Evolutionary conservation across 139 green algal species (phyloP).

Genomic region (Picochlorum sp.): DNA sequence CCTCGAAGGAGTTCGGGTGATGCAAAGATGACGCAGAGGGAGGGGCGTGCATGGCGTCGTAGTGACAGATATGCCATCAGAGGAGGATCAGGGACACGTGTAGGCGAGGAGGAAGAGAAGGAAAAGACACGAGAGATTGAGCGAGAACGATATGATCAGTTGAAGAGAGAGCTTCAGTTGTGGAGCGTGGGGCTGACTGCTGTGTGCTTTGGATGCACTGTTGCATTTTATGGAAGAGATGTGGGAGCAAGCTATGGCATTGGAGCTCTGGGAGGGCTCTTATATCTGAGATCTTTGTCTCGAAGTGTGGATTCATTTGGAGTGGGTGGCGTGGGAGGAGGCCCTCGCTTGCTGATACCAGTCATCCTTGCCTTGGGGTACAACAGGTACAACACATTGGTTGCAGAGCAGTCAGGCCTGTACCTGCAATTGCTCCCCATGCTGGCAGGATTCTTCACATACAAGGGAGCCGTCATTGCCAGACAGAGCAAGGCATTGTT

Average conservation of each 20-base stretch:
- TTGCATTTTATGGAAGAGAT: slow-evolving; percentile 54
- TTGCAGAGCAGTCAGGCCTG: slow-evolving; percentile 52
- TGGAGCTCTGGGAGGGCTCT: slow-evolving; percentile 63
- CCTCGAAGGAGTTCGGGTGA: background rate
- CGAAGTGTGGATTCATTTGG: slow-evolving; percentile 65
- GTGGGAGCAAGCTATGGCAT: slow-evolving; percentile 65
- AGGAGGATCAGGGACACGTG: slow-evolving; percentile 11
- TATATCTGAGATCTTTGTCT: slow-evolving; percentile 79
- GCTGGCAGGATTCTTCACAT: slow-evolving; percentile 93
- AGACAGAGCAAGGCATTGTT: slow-evolving; percentile 31
- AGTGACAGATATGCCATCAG: slow-evolving; percentile 20
- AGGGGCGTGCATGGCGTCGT: slow-evolving; percentile 33
- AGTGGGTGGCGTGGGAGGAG: slow-evolving; percentile 27
- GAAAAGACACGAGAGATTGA: slow-evolving; percentile 28
- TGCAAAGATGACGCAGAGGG: slow-evolving; percentile 20
- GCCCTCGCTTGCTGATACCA: slow-evolving; percentile 80
- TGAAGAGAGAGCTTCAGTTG: slow-evolving; percentile 54
- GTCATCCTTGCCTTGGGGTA: slow-evolving; percentile 66
- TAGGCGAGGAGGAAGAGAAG: slow-evolving; percentile 22
- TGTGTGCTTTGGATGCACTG: slow-evolving; percentile 30
- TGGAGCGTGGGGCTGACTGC: slow-evolving; percentile 45
- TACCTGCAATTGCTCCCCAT: slow-evolving; percentile 80
- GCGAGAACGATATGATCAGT: slow-evolving; percentile 44
- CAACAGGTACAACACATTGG: slow-evolving; percentile 57
- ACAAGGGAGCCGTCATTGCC: slow-evolving; percentile 75